Evolutionary conservation across 2,329 filamentous ascomycete species (phyloP), one percentile per base, ranked within the genome.

Genomic region (Apiospora marii): DNA sequence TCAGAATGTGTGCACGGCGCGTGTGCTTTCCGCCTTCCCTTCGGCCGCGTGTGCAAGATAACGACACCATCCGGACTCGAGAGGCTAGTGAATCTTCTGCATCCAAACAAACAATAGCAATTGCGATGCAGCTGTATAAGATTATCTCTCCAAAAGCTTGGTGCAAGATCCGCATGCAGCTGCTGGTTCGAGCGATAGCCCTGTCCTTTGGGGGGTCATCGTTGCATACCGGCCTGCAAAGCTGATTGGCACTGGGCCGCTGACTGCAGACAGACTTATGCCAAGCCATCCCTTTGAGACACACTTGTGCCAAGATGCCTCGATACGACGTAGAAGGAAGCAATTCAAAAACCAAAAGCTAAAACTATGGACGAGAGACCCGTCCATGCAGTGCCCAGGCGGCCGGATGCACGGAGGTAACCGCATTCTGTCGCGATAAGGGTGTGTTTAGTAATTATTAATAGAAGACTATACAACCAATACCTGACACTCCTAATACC

Each of bases 371-470:
- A 41, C n/a, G 58, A 13, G 37, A 41, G 37, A 37, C 37, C 37
- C 8, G 37, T 37, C 37, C 37, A 37, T 64, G 34, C 30, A 64
- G 30, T 41, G 58, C 34, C 58, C 53, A 13, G 58, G 30, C 58
- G 58, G 58, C 58, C 58, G 58, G 58, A 64, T 64, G 58, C 58
- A 64, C 58, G 30, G 58, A 64, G 58, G 58, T 14, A 64, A 64
- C 58, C 58, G 30, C 58, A 37, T 37, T 64, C 10, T 64, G 58
- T 41, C 34, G 58, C 58, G 58, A 64, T 64, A 64, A 64, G 58
- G 58, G 58, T 64, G 30, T 64, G 58, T 64, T 64, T 41, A 64
- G 58, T 64, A 64, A 41, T 64, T 64, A 64, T 64, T 64, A 64
- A 64, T 64, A 64, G 58, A 64, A 22, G 58, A 64, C 58, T 37